phyloP scores from a whole-genome alignment of 306 rosid genomes.

The Mucuna pruriens region DNA sequence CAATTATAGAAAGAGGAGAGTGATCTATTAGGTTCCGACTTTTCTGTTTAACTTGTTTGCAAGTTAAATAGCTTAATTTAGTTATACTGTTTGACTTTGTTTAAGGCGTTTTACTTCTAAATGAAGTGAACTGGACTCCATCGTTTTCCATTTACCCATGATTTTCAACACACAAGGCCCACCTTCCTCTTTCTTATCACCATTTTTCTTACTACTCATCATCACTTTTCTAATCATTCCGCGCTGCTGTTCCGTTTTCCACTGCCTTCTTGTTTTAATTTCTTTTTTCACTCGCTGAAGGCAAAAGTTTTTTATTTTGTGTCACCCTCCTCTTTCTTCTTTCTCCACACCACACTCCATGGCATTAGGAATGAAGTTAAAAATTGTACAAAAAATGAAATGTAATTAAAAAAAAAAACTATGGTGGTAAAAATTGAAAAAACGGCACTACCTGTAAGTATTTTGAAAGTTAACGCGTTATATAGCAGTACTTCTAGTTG shows the following conservation, averaged over 20 bases:
- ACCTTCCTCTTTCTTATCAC: not conserved
- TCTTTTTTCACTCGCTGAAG: not conserved
- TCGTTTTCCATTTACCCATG: slow-evolving; percentile 4
- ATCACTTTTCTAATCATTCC: not conserved
- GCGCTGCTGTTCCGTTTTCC: not conserved
- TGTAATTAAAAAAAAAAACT: not conserved
- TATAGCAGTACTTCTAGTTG: no score
- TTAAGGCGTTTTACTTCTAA: not conserved
- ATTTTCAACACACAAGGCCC: slow-evolving; percentile 22
- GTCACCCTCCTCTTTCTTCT: not conserved
- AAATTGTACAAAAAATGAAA: not conserved
- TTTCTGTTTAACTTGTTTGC: not conserved
- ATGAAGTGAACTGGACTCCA: slow-evolving; percentile 14
- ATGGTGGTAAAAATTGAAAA: not conserved
- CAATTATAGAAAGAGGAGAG: slow-evolving; percentile 31
- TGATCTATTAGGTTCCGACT: not conserved
- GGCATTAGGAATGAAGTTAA: not conserved
- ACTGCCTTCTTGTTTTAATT: not conserved
- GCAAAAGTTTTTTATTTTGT: not conserved
- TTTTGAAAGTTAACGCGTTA: not conserved
- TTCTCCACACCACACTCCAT: not conserved
- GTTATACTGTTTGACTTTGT: not conserved
- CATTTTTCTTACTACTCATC: not conserved
- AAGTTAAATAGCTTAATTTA: not conserved
- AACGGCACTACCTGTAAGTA: not conserved